Percentiles rank a stretch among this genome's conserved stretches.
Conservation (phyloP, 2,329 filamentous ascomycete genomes). For the Capronia coronata region DNA sequence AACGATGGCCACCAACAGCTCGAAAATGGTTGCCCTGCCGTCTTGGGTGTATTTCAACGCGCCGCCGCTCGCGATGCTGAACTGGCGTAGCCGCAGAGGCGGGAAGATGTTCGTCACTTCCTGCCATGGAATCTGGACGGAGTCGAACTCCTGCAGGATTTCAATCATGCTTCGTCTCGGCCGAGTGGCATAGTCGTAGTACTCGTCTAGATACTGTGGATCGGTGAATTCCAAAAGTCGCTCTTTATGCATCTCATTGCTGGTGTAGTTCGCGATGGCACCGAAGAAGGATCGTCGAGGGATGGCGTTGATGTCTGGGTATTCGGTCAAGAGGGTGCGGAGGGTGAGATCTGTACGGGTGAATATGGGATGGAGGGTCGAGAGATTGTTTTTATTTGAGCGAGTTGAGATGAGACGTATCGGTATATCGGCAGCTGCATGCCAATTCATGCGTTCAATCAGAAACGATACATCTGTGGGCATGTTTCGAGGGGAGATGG, state of each 20-base stretch:
- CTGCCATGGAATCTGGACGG: conserved; percentile 71
- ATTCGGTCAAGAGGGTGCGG: conserved; percentile 68
- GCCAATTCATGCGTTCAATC: conserved; percentile 74
- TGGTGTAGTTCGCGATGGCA: conserved; percentile 67
- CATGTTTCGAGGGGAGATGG: conserved; percentile 83
- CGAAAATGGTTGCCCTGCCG: conserved; percentile 49
- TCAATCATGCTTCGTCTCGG: conserved; percentile 87
- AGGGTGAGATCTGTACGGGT: conserved; percentile 50
- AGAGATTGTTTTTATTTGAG: conserved; percentile 25
- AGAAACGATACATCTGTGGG: conserved; percentile 70
- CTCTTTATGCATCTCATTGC: conserved; percentile 66
- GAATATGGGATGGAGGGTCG: conserved; percentile 31
- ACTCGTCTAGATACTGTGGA: conserved; percentile 75
- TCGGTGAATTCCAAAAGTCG: conserved; percentile 77
- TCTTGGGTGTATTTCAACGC: conserved; percentile 34
- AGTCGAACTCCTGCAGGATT: conserved; percentile 82
- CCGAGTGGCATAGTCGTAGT: conserved; percentile 91
- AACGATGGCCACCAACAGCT: conserved; percentile 79
- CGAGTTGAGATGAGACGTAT: conserved; percentile 37
- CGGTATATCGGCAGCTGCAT: conserved; percentile 60
- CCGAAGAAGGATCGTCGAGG: conserved; percentile 82
- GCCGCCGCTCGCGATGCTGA: conserved; percentile 80
- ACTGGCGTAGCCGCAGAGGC: conserved; percentile 77
- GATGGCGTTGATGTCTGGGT: conserved; percentile 83
- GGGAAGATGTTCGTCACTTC: conserved; percentile 70